phyloP scores from a whole-genome alignment of 2,329 filamentous ascomycete genomes.

The Massarina eburnea region DNA sequence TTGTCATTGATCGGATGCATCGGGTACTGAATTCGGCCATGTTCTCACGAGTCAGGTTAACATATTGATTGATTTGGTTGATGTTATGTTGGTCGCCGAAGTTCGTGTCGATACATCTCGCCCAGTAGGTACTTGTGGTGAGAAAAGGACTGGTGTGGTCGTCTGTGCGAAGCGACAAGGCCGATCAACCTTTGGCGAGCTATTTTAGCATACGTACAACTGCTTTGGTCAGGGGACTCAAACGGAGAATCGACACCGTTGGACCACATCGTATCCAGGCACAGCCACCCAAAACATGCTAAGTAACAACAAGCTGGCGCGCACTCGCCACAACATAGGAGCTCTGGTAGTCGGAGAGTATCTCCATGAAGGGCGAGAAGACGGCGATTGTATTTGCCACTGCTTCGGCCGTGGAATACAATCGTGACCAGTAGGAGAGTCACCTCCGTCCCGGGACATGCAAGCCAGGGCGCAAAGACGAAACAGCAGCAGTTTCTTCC shows the following conservation, averaged over 20 bases:
- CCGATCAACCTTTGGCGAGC: not conserved
- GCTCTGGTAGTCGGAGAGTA: not conserved
- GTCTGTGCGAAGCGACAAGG: too few species aligned
- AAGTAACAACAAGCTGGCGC: not conserved
- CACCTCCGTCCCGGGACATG: too few species aligned
- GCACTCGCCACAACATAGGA: slow-evolving; percentile 1
- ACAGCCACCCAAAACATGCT: not conserved
- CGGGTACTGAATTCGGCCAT: not conserved
- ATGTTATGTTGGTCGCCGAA: too few species aligned
- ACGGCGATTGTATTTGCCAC: not conserved
- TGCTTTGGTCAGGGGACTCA: not conserved
- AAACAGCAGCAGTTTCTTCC: not conserved
- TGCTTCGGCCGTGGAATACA: not conserved
- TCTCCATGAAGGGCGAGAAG: not conserved
- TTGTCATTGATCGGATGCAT: not conserved
- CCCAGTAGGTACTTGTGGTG: too few species aligned
- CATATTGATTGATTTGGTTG: not conserved
- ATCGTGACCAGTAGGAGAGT: not conserved
- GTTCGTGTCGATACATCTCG: too few species aligned
- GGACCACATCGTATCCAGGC: not conserved
- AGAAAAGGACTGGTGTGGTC: too few species aligned
- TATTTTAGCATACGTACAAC: not conserved
- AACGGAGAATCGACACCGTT: not conserved
- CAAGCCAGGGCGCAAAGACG: not conserved
- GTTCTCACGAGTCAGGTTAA: not conserved